Conservation (phyloP, 805 yeast species). For the Wickerhamiella allomyrinae region DNA sequence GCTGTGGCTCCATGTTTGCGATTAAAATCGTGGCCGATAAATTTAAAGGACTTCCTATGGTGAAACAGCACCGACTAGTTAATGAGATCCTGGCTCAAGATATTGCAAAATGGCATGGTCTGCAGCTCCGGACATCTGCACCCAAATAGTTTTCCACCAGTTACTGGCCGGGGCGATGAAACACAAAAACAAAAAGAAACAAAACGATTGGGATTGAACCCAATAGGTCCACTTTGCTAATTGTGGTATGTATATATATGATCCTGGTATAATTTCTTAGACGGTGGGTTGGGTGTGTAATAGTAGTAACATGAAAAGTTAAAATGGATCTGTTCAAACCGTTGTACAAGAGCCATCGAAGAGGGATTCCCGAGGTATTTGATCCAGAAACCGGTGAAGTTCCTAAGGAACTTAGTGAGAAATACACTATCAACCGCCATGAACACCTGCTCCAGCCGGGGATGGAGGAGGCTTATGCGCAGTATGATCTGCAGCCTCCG, state of each 20-base stretch:
- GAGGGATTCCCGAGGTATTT: constrained; percentile 10
- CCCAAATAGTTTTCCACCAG: constrained; percentile 6
- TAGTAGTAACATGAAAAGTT: too few relatives aligned
- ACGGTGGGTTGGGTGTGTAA: not conserved
- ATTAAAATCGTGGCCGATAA: constrained; percentile 56
- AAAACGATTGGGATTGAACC: too few relatives aligned
- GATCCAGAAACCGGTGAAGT: constrained; percentile 5
- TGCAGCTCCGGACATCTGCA: constrained; percentile 67
- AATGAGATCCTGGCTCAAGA: constrained; percentile 72
- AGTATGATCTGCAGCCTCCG: constrained; percentile 4
- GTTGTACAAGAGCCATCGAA: constrained; percentile 16
- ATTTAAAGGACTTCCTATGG: constrained; percentile 69
- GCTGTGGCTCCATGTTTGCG: constrained; percentile 97
- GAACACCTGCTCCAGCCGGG: not conserved
- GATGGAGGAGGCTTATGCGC: constrained; percentile 3
- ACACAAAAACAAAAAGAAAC: too few relatives aligned
- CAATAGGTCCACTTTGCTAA: too few relatives aligned
- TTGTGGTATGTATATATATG: too few relatives aligned
- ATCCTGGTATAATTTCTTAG: too few relatives aligned
- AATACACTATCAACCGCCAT: not conserved
- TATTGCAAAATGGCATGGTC: constrained; percentile 85
- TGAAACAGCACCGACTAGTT: constrained; percentile 86
- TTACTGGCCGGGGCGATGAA: too few relatives aligned
- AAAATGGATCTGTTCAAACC: constrained; percentile 19
- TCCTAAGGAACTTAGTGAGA: not conserved